phyloP scores from a whole-genome alignment of 2,329 filamentous ascomycete species.

The Gremmenia infestans region DNA sequence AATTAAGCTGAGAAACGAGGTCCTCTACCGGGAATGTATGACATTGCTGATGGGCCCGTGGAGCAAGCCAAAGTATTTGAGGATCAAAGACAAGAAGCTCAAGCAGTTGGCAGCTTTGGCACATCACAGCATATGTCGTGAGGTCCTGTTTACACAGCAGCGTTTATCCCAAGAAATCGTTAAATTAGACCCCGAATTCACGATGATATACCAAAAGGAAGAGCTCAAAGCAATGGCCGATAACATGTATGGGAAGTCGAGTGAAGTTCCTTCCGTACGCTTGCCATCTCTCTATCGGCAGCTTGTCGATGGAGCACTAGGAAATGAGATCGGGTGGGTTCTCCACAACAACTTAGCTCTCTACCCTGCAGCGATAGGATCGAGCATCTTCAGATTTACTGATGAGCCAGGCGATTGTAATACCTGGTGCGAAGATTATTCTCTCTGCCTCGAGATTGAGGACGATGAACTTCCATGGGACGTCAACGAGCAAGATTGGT shows the following conservation, averaged over 20 bases:
- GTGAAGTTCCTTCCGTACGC: too few relatives aligned
- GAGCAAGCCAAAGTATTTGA: neutral
- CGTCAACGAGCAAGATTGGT: neutral
- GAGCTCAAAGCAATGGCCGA: too few relatives aligned
- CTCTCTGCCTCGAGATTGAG: neutral
- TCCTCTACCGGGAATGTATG: neutral
- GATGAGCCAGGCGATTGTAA: neutral
- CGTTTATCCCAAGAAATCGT: too few relatives aligned
- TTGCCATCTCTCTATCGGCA: too few relatives aligned
- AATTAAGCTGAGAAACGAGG: neutral
- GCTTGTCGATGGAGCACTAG: too few relatives aligned
- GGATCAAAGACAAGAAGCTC: neutral
- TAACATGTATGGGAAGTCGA: too few relatives aligned
- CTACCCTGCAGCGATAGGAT: too few relatives aligned
- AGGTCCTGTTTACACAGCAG: neutral
- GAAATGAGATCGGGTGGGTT: neutral
- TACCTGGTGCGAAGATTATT: neutral
- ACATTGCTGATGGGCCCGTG: neutral
- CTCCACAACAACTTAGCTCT: neutral
- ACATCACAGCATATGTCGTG: neutral
- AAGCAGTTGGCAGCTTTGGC: neutral
- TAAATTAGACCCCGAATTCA: too few relatives aligned
- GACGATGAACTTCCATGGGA: neutral
- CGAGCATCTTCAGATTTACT: too few relatives aligned
- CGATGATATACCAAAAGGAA: too few relatives aligned